Evolutionary conservation across 164 flowering plant species (phyloP).

Genomic region (Stephania japonica): DNA sequence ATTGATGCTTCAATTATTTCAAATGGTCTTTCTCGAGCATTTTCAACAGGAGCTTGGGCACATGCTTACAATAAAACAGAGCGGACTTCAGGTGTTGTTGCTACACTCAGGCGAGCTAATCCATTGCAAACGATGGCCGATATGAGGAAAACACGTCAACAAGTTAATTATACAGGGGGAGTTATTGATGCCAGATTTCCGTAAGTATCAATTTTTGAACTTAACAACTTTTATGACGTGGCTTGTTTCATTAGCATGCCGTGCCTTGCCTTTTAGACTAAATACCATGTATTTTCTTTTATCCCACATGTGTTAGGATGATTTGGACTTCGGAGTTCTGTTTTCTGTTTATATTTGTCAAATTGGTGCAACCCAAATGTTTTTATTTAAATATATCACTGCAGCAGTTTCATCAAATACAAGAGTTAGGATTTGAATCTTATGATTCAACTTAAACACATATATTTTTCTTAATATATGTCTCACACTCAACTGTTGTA

Average conservation of each 20-base stretch:
- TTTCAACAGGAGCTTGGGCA: slow-evolving; percentile 88
- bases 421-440: background rate
- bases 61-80: slow-evolving; percentile 67
- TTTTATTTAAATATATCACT: background rate
- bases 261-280: too few relatives aligned
- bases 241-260: too few relatives aligned
- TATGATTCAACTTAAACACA: background rate
- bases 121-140: slow-evolving; percentile 70
- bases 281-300: too few relatives aligned
- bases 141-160: slow-evolving; percentile 80
- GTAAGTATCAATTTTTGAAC: slow-evolving; percentile 42
- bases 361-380: background rate
- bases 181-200: slow-evolving; percentile 97
- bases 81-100: slow-evolving; percentile 70
- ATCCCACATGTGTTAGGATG: too few relatives aligned
- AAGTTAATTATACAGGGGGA: slow-evolving; percentile 74
- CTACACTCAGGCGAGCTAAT: slow-evolving; percentile 72
- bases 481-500: too few relatives aligned
- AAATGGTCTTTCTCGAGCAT: slow-evolving; percentile 86
- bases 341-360: background rate
- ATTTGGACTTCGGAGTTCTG: too few relatives aligned
- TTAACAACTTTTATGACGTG: background rate
- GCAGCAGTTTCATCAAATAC: background rate
- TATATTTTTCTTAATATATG: too few relatives aligned
- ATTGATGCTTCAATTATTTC: slow-evolving; percentile 69